phyloP scores from a whole-genome alignment of 495 filamentous ascomycete species.

The Parathielavia appendiculata region DNA sequence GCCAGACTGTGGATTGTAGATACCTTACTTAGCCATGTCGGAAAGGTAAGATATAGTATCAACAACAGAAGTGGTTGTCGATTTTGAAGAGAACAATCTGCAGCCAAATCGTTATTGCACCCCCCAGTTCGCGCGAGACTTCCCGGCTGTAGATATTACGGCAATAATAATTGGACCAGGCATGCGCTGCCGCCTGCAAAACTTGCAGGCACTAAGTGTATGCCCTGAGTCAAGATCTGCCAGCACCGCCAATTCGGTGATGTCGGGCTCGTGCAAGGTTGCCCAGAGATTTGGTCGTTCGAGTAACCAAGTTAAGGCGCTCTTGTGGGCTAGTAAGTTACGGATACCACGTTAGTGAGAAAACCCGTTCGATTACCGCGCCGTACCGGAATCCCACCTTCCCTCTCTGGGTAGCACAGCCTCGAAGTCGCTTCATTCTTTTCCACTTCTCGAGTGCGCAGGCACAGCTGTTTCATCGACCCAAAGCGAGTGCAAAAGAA shows the following conservation, averaged over 20 bases:
- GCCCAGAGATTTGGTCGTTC: not conserved
- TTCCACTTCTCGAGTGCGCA: conserved; percentile 4
- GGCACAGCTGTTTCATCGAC: conserved; percentile 22
- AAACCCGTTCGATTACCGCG: not conserved
- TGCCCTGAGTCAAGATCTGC: too few species aligned
- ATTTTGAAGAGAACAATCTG: not conserved
- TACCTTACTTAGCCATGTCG: not conserved
- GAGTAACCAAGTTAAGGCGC: too few species aligned
- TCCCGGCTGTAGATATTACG: not conserved
- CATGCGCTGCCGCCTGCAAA: conserved; percentile 9
- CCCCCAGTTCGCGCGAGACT: conserved; percentile 1
- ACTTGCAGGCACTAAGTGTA: not conserved
- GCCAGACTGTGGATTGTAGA: not conserved
- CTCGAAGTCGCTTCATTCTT: not conserved
- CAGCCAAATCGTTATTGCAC: not conserved
- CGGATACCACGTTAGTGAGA: too few species aligned
- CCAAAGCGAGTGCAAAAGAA: not conserved
- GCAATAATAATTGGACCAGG: conserved; percentile 5
- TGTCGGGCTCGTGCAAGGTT: too few species aligned
- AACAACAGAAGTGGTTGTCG: not conserved
- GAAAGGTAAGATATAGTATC: too few species aligned
- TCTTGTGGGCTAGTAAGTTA: too few species aligned
- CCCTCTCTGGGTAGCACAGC: conserved; percentile 14
- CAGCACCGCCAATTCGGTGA: too few species aligned
- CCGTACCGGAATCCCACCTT: not conserved